Percentiles rank a stretch among this genome's conserved stretches.
Evolutionary conservation across 805 yeast species (phyloP).

Genomic region (Barnettozyma botsteinii): DNA sequence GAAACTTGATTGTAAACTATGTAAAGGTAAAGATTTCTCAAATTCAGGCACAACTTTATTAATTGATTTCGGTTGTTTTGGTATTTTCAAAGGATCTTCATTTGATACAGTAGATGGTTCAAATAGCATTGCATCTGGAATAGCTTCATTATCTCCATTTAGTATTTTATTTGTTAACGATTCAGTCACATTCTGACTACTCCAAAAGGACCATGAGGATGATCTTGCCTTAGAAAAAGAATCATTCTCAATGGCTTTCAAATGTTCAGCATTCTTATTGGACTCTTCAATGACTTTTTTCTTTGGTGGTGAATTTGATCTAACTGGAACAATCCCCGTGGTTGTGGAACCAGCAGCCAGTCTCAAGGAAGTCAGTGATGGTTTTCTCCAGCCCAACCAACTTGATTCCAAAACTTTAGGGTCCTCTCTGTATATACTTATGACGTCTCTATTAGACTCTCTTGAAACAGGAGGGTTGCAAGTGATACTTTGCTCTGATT

Average conservation of each 20-base stretch:
- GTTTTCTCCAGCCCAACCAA: constrained; percentile 24
- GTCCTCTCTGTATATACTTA: no score
- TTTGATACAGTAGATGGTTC: constrained; percentile 12
- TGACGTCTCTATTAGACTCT: no score
- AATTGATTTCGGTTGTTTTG: constrained; percentile 6
- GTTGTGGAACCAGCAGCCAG: constrained; percentile 18
- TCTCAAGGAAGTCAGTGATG: constrained; percentile 20
- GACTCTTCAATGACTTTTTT: constrained; percentile 1
- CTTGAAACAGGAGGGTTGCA: background rate
- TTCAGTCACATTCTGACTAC: constrained; percentile 4
- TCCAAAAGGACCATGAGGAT: constrained; percentile 27
- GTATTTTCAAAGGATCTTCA: constrained; percentile 3
- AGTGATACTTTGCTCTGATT: constrained; percentile 2
- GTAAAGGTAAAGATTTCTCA: constrained; percentile 21
- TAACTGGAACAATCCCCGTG: constrained; percentile 15
- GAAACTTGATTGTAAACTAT: constrained; percentile 14
- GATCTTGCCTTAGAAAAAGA: constrained; percentile 2
- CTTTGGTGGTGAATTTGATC: background rate
- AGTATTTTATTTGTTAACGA: constrained; percentile 17
- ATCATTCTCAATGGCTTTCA: constrained; percentile 5
- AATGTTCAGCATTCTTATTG: background rate
- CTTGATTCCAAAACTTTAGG: constrained; percentile 1
- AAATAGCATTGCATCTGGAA: constrained; percentile 23
- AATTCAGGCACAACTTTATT: constrained; percentile 25
- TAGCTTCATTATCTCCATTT: constrained; percentile 2